Evolutionary conservation across 495 filamentous ascomycete species (phyloP), one percentile per base, ranked within the genome.

Genomic region (Aspergillus nanangensis): DNA sequence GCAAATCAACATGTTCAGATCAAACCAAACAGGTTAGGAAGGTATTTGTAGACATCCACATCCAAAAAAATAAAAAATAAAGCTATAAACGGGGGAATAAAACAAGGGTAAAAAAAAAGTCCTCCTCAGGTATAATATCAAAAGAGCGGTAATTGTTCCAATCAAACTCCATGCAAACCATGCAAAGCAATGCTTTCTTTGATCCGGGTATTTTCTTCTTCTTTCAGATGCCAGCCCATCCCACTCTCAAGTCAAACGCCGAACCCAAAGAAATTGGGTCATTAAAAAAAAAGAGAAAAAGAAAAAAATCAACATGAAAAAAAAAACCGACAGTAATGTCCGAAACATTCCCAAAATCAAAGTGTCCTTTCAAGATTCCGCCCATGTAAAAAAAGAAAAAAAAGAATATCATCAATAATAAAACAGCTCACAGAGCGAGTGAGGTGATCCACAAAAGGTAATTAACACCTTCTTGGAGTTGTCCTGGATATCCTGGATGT

Each of bases 381-480:
- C n/a, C n/a, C n/a, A n/a, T n/a, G 14, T 11, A 37, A 41, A 17
- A 53, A 48, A 41, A 39, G 41, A 21, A 27, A 42, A 23, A 38
- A 17, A 34, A 41, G 45, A 48, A 24, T n/a, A 4, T 20, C 25
- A 47, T 44, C 19, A 37, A 47, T 55, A 55, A 22, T 50, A 54
- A 50, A 47, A 55, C 44, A 47, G n/a, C n/a, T n/a, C n/a, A n/a
- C n/a, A n/a, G n/a, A n/a, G n/a, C n/a, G n/a, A n/a, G n/a, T n/a
- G n/a, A n/a, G n/a, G n/a, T n/a, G n/a, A n/a, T n/a, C n/a, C n/a
- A n/a, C n/a, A n/a, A n/a, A n/a, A n/a, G n/a, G n/a, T n/a, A n/a
- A n/a, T n/a, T n/a, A n/a, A n/a, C n/a, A n/a, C n/a, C n/a, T n/a
- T n/a, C n/a, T n/a, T n/a, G n/a, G n/a, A n/a, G n/a, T n/a, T n/a